Evolutionary conservation across 176 grass and related monocot species (phyloP), one percentile per base, ranked within the genome.

Genomic region (Musa schizocarpa): DNA sequence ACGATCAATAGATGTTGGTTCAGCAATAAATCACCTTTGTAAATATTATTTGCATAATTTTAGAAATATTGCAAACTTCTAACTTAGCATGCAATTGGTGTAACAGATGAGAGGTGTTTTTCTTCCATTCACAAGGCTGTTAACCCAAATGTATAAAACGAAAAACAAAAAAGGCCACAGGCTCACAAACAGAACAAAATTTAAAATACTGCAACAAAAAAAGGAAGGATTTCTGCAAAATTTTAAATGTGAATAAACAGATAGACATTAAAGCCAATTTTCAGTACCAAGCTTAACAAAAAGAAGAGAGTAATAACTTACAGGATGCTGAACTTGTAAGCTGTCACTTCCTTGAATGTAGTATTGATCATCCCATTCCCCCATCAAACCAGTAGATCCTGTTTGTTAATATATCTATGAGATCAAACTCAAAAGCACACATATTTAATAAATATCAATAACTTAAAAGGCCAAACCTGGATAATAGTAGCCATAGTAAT

Each of bases 401-500:
- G 76, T 43, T 65, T 58, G 62, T 5, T 43, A 72, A 55, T 64
- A 54, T 72, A 26, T 24, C 20, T 62, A n/a, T 34, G 23, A 59
- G 69, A 64, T 34, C 11, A 59, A 63, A 67, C 50, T 59, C 26
- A 13, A 83, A 83, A 59, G 23, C 34, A 19, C 17, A 55, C 24
- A 63, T 34, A 24, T 26, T 26, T 83, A 51, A 78, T 69, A 43
- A 70, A 65, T 50, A 27, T 65, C 52, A 74, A 65, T 20, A 27
- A 16, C 3, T 1, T 26, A 51, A 58, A 53, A 22, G 21, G 20
- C 67, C 92, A 34, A 72, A 96, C 92, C 92, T 86, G 92, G 92
- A 81, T 90, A 90, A 69, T 89, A 85, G 78, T 86, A 92, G 9
- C 89, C 92, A 52, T 88, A 86, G 84, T 87, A 87, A 80, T 84